phyloP scores from a whole-genome alignment of 805 yeast genomes.

The Tetrapisispora taiwanensis region DNA sequence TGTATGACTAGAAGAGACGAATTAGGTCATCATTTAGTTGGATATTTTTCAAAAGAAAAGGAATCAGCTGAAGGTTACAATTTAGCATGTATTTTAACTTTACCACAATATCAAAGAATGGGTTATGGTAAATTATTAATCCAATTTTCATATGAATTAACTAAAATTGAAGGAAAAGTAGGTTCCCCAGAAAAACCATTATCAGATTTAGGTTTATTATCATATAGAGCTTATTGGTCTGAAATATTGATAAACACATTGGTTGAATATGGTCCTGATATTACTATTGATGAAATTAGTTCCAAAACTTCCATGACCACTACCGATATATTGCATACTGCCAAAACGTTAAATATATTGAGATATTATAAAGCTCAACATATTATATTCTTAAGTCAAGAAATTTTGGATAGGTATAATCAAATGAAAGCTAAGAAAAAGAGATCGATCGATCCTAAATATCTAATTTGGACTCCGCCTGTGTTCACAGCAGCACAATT shows the following conservation, averaged over 20 bases:
- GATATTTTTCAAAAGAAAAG: slow-evolving; percentile 93
- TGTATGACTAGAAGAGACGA: slow-evolving; percentile 89
- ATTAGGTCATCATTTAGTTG: slow-evolving; percentile 90
- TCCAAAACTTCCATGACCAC: slow-evolving; percentile 88
- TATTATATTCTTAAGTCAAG: slow-evolving; percentile 76
- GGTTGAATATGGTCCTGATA: slow-evolving; percentile 53
- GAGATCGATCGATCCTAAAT: slow-evolving; percentile 62
- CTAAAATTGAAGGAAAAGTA: slow-evolving; percentile 76
- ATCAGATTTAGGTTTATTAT: slow-evolving; percentile 84
- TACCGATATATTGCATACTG: slow-evolving; percentile 85
- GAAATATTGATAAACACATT: slow-evolving; percentile 71
- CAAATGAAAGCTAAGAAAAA: slow-evolving; percentile 58
- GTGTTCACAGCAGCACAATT: slow-evolving; percentile 88
- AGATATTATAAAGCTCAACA: slow-evolving; percentile 94
- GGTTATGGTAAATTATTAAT: slow-evolving; percentile 90
- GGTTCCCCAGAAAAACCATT: slow-evolving; percentile 98
- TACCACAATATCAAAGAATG: slow-evolving; percentile 92
- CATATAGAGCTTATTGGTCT: slow-evolving; percentile 95
- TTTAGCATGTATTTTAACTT: slow-evolving; percentile 90
- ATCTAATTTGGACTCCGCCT: slow-evolving; percentile 88
- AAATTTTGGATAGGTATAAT: slow-evolving; percentile 66
- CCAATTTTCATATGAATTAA: slow-evolving; percentile 85
- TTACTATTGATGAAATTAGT: slow-evolving; percentile 86
- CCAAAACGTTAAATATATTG: slow-evolving; percentile 82
- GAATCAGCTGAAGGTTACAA: slow-evolving; percentile 92